A percentile compares a stretch with the other conserved stretches of the same genome.
phyloP scores from a whole-genome alignment of 257 asterid genomes.

The Scutellaria baicalensis region DNA sequence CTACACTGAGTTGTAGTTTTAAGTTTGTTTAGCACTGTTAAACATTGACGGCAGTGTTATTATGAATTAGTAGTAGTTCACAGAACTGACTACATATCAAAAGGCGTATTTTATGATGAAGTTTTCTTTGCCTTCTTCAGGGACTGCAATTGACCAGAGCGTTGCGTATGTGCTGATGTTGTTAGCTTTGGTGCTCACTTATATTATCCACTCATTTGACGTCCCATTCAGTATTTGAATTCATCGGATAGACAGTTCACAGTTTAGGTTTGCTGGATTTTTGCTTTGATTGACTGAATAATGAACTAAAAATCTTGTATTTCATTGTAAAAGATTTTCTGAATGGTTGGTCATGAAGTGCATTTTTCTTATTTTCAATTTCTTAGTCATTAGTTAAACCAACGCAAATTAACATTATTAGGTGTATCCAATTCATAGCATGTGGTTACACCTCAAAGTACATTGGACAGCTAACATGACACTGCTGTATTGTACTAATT shows the following conservation, averaged over 20 bases:
- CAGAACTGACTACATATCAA: not conserved
- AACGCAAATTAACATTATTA: not conserved
- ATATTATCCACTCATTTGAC: conserved; percentile 59
- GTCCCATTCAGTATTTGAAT: conserved; percentile 34
- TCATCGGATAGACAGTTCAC: not conserved
- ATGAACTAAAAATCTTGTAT: not conserved
- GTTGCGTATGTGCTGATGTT: conserved; percentile 60
- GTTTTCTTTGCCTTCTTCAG: conserved; percentile 23
- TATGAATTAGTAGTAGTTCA: no score
- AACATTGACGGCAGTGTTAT: not conserved
- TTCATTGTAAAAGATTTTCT: not conserved
- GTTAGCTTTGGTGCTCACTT: conserved; percentile 66
- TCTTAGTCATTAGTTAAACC: not conserved
- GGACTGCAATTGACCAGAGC: conserved; percentile 72
- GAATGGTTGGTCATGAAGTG: not conserved
- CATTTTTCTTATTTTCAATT: not conserved
- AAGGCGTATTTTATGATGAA: not conserved
- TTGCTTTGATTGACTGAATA: not conserved
- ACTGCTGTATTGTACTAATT: not conserved
- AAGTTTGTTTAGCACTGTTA: not conserved
- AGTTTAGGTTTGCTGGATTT: conserved; percentile 1
- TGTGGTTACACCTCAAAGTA: not conserved
- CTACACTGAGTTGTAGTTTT: not conserved
- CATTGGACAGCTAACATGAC: no score
- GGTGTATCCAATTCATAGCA: not conserved